Evolutionary conservation across 495 filamentous ascomycete species (phyloP).

Genomic region (Daldinia grandis): DNA sequence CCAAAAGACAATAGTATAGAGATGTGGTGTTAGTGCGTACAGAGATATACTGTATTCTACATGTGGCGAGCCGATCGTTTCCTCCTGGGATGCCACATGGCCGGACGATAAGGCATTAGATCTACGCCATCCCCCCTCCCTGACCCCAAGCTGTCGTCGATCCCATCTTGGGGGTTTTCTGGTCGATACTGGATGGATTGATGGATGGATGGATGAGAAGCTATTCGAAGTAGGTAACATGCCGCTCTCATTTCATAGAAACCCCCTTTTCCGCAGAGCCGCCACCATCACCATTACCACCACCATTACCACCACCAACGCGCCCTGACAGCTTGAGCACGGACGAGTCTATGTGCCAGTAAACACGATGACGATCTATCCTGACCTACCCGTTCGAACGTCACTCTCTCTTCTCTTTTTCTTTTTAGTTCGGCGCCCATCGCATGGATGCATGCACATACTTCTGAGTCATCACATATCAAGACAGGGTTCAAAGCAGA

Average conservation of each 20-base stretch:
- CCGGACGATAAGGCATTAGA: slow-evolving; percentile 14
- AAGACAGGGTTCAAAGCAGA: slow-evolving; percentile 3
- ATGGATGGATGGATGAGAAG: slow-evolving; percentile 8
- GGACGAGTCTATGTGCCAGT: slow-evolving; percentile 14
- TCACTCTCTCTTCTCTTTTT: slow-evolving; percentile 19
- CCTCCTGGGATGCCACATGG: slow-evolving; percentile 32
- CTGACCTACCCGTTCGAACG: slow-evolving; percentile 32
- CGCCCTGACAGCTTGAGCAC: slow-evolving; percentile 6
- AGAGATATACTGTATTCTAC: background rate
- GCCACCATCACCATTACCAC: slow-evolving; percentile 26
- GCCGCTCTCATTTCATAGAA: slow-evolving; percentile 18
- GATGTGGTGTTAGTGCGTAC: background rate
- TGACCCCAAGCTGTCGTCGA: slow-evolving; percentile 16
- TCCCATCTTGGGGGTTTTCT: slow-evolving; percentile 10
- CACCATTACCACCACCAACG: no score
- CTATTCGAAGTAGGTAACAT: slow-evolving; percentile 22
- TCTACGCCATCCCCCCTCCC: slow-evolving; percentile 16
- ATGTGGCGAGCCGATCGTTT: slow-evolving; percentile 1
- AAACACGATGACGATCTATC: slow-evolving; percentile 30
- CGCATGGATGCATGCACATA: slow-evolving; percentile 9
- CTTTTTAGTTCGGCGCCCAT: slow-evolving; percentile 7
- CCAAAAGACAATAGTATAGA: background rate
- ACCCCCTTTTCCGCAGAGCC: slow-evolving; percentile 37
- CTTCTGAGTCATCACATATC: slow-evolving; percentile 29
- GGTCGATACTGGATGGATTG: background rate